Conservation (phyloP, 2,329 filamentous ascomycete genomes). For the Cordyceps sp. region DNA sequence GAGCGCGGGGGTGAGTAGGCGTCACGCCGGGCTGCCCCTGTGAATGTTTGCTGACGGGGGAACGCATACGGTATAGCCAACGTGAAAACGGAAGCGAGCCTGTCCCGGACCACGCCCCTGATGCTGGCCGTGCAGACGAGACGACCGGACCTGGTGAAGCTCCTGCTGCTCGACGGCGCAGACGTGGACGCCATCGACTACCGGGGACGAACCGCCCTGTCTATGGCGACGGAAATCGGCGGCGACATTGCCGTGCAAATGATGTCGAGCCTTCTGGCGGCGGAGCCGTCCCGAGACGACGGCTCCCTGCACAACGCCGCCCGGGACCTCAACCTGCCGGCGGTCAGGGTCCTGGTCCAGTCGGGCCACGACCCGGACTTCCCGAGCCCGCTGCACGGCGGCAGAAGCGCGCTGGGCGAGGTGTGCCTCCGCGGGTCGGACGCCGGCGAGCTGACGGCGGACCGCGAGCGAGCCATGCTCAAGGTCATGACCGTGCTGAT, state of each 20-base stretch:
- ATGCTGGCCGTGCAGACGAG: constrained; percentile 40
- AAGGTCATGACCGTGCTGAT: constrained; percentile 40
- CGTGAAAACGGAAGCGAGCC: constrained; percentile 34
- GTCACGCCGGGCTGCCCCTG: too few relatives aligned
- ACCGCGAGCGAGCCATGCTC: constrained; percentile 36
- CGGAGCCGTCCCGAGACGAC: constrained; percentile 42
- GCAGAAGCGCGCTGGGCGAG: constrained; percentile 46
- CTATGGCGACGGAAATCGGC: constrained; percentile 38
- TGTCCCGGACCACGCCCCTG: constrained; percentile 38
- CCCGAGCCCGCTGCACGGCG: constrained; percentile 43
- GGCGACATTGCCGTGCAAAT: constrained; percentile 35
- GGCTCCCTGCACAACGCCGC: constrained; percentile 51
- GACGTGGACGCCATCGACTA: constrained; percentile 42
- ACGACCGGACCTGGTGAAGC: constrained; percentile 38
- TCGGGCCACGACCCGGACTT: constrained; percentile 48
- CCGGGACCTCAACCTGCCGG: constrained; percentile 37
- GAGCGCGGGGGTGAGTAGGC: constrained; percentile 21
- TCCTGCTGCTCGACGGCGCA: constrained; percentile 38
- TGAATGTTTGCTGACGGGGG: constrained; percentile 2
- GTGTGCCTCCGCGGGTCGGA: constrained; percentile 40
- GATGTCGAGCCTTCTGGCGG: constrained; percentile 36
- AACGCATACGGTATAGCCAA: constrained; percentile 27
- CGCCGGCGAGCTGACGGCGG: constrained; percentile 23
- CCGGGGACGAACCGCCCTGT: constrained; percentile 39
- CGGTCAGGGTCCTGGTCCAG: constrained; percentile 38